Percentiles rank a stretch among this genome's conserved stretches.
Evolutionary conservation across 148 eudicot genomes (phyloP).

Genomic region (Cornus suecica): DNA sequence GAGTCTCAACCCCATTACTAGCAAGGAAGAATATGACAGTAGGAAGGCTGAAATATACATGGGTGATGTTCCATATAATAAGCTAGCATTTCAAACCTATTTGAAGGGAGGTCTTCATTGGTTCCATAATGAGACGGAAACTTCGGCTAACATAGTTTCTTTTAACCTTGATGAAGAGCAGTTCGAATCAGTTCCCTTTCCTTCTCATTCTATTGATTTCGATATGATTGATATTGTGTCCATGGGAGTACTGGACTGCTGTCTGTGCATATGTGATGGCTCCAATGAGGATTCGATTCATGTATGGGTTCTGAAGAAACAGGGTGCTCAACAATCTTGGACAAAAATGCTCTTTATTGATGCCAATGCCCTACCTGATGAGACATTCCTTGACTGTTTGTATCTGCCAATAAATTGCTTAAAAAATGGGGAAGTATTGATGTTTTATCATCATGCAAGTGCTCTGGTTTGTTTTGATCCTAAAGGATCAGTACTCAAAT

Average conservation of each 20-base stretch:
- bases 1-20: neutral
- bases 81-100: neutral
- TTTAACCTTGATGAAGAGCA: conserved; percentile 19
- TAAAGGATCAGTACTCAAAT: neutral
- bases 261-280: conserved; percentile 10
- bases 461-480: conserved; percentile 13
- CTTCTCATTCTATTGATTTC: neutral
- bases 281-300: neutral
- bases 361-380: neutral
- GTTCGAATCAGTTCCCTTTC: conserved; percentile 8
- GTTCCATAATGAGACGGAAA: neutral
- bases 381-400: neutral
- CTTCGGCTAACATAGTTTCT: neutral
- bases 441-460: neutral
- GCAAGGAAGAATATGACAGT: neutral
- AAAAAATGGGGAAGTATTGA: conserved; percentile 14
- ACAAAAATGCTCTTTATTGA: conserved; percentile 10
- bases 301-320: conserved; percentile 16
- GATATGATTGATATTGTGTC: neutral
- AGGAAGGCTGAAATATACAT: neutral
- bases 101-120: conserved; percentile 7
- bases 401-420: conserved; percentile 13
- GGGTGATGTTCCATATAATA: neutral
- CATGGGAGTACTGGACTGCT: conserved; percentile 11
- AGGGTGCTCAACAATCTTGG: conserved; percentile 24